Evolutionary conservation across 495 filamentous ascomycete species (phyloP).

Genomic region (Penicillium paxilli): DNA sequence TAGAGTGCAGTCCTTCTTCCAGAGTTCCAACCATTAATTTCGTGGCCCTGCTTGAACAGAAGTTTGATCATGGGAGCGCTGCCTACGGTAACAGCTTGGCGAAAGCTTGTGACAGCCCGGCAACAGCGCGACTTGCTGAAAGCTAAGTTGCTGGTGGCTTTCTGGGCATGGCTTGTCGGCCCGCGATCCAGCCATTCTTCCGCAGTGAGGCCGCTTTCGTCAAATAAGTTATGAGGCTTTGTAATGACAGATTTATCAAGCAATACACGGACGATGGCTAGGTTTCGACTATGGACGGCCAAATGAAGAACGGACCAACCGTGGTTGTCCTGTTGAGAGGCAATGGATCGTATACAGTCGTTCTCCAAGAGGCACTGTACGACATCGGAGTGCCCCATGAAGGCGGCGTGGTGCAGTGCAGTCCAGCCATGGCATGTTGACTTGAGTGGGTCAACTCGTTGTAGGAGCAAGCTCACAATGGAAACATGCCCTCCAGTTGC

Average conservation of each 20-base stretch:
- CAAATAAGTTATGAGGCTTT: constrained; percentile 20
- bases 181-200: constrained; percentile 32
- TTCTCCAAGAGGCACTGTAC: constrained; percentile 20
- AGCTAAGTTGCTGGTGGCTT: constrained; percentile 29
- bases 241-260: constrained; percentile 23
- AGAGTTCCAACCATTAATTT: constrained; percentile 26
- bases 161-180: constrained; percentile 27
- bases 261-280: constrained; percentile 23
- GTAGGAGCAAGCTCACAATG: constrained; percentile 31
- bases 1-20: constrained; percentile 34
- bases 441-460: constrained; percentile 24
- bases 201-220: constrained; percentile 32
- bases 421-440: constrained; percentile 30
- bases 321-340: constrained; percentile 32
- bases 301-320: constrained; percentile 37
- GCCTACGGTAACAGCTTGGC: constrained; percentile 25
- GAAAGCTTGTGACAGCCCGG: constrained; percentile 26
- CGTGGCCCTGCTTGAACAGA: constrained; percentile 21
- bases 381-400: constrained; percentile 20
- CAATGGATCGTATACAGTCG: constrained; percentile 21
- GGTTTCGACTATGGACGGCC: constrained; percentile 27
- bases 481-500: constrained; percentile 30
- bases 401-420: constrained; percentile 22
- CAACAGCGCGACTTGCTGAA: constrained; percentile 33
- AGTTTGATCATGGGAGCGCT: constrained; percentile 22